A percentile compares a stretch with the other conserved stretches of the same genome.
These are phyloP conservation scores for Diaporthe humulicola DNA, from an alignment of 2,329 filamentous ascomycete genomes.

Conservation along the genomic window DNA sequence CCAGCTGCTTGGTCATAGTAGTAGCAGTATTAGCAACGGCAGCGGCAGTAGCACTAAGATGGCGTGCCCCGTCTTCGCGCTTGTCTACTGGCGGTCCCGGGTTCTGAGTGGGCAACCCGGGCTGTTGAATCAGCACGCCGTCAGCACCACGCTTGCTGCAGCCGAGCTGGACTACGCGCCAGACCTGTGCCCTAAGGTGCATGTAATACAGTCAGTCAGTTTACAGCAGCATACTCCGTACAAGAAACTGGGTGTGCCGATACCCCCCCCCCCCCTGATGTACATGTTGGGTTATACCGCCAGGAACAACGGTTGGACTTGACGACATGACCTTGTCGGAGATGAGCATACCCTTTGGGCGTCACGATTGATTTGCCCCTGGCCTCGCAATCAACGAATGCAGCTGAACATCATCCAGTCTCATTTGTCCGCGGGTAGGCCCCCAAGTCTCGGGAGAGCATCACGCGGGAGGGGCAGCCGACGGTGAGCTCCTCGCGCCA, in stretches of 20 bases:
- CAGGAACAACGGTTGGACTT: neutral
- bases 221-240: neutral
- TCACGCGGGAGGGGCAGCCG: neutral
- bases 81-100: neutral
- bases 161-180: neutral
- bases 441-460: neutral
- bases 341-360: slow-evolving; percentile 16
- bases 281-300: neutral
- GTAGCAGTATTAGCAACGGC: neutral
- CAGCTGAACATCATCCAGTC: neutral
- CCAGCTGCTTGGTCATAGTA: too few species aligned
- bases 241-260: neutral
- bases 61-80: slow-evolving; percentile 11
- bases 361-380: neutral
- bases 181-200: neutral
- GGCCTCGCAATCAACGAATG: neutral
- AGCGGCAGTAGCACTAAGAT: neutral
- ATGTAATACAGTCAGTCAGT: neutral
- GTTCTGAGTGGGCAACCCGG: neutral
- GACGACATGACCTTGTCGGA: neutral
- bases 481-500: neutral
- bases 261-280: neutral
- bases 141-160: neutral
- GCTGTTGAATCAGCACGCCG: slow-evolving; percentile 10
- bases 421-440: neutral